Conservation (phyloP, 106 monocot species). For the Allium sativum region DNA sequence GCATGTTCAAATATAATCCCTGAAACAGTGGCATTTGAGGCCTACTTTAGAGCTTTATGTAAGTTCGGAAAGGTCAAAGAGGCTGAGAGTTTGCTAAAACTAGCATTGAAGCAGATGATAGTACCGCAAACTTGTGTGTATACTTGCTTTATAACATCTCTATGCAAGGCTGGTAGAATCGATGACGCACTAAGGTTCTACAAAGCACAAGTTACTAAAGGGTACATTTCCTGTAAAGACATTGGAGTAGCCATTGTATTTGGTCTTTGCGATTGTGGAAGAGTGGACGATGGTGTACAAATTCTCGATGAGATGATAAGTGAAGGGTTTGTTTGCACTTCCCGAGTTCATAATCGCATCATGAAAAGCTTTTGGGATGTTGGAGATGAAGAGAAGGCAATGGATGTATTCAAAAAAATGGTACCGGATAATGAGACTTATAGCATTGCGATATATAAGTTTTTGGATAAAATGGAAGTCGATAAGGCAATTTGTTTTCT, state of each 20-base stretch:
- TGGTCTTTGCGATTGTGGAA: constrained; percentile 11
- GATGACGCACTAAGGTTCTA: constrained; percentile 25
- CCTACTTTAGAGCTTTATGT: constrained; percentile 25
- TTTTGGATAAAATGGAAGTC: constrained; percentile 12
- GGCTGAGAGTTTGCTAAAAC: constrained; percentile 16
- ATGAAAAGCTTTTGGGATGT: constrained; percentile 15
- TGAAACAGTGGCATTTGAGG: constrained; percentile 15
- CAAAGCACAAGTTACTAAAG: constrained; percentile 9
- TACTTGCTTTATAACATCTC: constrained; percentile 11
- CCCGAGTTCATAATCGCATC: constrained; percentile 14
- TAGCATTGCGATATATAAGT: constrained; percentile 9
- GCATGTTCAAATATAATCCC: neutral
- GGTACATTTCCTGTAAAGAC: neutral
- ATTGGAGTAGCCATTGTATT: constrained; percentile 9
- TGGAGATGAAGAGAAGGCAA: constrained; percentile 13
- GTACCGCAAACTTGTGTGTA: constrained; percentile 3
- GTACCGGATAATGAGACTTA: constrained; percentile 7
- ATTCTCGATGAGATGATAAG: constrained; percentile 12
- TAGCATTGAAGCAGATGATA: constrained; percentile 5
- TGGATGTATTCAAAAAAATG: constrained; percentile 16
- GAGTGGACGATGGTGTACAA: constrained; percentile 10
- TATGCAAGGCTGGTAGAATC: constrained; percentile 13
- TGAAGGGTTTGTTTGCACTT: constrained; percentile 18
- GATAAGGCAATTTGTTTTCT: constrained; percentile 5
- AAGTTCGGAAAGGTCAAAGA: constrained; percentile 14